Evolutionary conservation across 306 rosid genomes (phyloP), one percentile per base, ranked within the genome.

Genomic region (Lathyrus tuberosus): DNA sequence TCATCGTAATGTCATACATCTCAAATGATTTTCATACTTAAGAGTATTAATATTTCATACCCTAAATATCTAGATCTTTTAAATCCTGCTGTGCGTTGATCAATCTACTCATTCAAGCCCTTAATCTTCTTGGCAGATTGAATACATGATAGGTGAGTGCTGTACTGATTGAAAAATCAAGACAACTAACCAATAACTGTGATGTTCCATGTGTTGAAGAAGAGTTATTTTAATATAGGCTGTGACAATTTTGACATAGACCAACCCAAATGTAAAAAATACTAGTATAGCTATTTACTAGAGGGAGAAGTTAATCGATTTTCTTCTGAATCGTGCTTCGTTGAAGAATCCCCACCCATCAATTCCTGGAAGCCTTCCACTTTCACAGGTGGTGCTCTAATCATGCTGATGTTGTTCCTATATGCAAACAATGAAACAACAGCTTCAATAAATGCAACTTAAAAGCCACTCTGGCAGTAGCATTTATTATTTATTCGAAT

Each of bases 351-450:
- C 31, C 92, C 96, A 28, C 98, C 98, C 94, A 93, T 86, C 71
- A 93, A 85, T 71, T 93, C 98, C 74, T 70, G 80, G 81, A 93
- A 93, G 52, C 92, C 98, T 76, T 88, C 98, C 16, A 93, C 98
- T 83, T 93, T 93, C 81, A 93, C 94, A 2, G 98, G 98, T 6
- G 86, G 97, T 33, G 98, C 90, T 80, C 98, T 81, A 71, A 81
- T 85, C 67, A 88, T 71, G 61, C 86, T 43, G 61, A 57, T 56
- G 37, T 46, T 64, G 81, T 79, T 93, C 93, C 98, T 93, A 80
- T 84, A 68, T 2, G 17, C 79, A 75, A 26, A 81, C 24, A 54
- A 67, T 52, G 28, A 59, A 71, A 66, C 51, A 47, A 26, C 17
- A 48, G 26, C 42, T 46, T 71, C 64, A 42, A 12, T 43, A 73